These are phyloP conservation scores for Colletotrichum orchidophilum DNA, from an alignment of 2,329 filamentous ascomycete genomes.

Conservation along the genomic window DNA sequence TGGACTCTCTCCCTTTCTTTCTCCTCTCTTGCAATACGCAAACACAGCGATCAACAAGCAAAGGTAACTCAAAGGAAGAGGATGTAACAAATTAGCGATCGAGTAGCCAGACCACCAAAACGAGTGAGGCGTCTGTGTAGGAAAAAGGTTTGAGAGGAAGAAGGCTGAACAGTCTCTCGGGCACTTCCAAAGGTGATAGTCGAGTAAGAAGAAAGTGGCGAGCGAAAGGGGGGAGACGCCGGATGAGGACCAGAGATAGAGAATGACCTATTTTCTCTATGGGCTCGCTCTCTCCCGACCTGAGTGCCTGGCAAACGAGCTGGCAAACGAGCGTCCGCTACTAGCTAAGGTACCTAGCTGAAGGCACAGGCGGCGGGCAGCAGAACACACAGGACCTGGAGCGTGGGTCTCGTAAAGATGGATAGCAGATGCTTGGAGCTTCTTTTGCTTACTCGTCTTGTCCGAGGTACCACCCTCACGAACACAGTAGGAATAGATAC, in stretches of 20 bases:
- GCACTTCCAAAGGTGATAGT: conserved; percentile 12
- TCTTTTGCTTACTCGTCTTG: not conserved
- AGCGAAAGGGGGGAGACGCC: conserved; percentile 14
- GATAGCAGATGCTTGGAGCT: not conserved
- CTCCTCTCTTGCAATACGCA: not conserved
- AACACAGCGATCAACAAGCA: not conserved
- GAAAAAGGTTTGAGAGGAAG: conserved; percentile 38
- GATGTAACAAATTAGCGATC: conserved; percentile 46
- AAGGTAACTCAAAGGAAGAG: conserved; percentile 29
- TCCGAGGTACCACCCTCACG: not conserved
- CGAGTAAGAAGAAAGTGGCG: conserved; percentile 33
- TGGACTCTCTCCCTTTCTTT: conserved; percentile 21
- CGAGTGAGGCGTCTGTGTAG: conserved; percentile 62
- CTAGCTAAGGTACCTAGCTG: not conserved
- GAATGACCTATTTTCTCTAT: conserved; percentile 14
- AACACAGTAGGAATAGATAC: not conserved
- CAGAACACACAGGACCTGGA: not conserved
- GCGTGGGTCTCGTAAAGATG: conserved; percentile 31
- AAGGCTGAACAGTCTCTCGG: conserved; percentile 34
- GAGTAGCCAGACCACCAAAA: conserved; percentile 59
- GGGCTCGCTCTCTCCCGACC: not conserved
- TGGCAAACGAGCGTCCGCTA: not conserved
- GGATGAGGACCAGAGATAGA: conserved; percentile 1
- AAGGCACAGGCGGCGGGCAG: conserved; percentile 1
- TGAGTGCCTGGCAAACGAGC: not conserved